These are phyloP conservation scores for Penicillium bovifimosum DNA, from an alignment of 495 filamentous ascomycete genomes.

Conservation along the genomic window DNA sequence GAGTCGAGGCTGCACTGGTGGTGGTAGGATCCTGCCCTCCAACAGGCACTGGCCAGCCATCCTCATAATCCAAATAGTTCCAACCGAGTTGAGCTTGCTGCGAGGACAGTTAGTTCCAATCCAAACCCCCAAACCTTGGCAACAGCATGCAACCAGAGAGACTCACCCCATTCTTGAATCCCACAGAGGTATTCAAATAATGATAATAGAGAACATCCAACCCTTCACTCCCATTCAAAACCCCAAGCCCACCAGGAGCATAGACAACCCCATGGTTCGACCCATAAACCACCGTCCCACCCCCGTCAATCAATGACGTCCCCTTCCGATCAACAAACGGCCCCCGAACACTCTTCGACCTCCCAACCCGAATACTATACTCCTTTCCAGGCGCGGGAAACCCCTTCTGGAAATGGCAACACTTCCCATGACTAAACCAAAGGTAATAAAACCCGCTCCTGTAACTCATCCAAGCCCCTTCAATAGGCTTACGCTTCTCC, in stretches of 20 bases:
- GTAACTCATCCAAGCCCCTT: constrained; percentile 58
- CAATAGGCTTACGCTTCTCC: constrained; percentile 41
- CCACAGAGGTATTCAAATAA: constrained; percentile 42
- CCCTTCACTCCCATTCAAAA: constrained; percentile 23
- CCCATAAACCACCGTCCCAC: constrained; percentile 41
- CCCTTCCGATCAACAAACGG: constrained; percentile 40
- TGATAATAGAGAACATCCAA: constrained; percentile 47
- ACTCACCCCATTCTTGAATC: constrained; percentile 34
- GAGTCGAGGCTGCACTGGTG: background rate
- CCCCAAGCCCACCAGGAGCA: constrained; percentile 43
- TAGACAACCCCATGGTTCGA: constrained; percentile 43
- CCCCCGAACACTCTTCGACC: constrained; percentile 31
- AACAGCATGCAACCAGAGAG: background rate
- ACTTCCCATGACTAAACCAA: constrained; percentile 64
- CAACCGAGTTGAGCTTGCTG: constrained; percentile 45
- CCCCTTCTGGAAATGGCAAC: constrained; percentile 52
- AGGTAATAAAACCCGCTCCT: constrained; percentile 59
- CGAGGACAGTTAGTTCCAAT: constrained; percentile 1
- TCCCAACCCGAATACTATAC: constrained; percentile 50
- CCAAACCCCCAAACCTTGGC: background rate
- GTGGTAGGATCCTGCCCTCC: constrained; percentile 1
- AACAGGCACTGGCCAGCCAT: constrained; percentile 39
- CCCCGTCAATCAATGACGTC: constrained; percentile 27
- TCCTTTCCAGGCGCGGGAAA: constrained; percentile 54
- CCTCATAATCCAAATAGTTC: constrained; percentile 37